These are phyloP conservation scores for Penicillium sp. DNA, from an alignment of 2,329 filamentous ascomycete species.

Conservation along the genomic window DNA sequence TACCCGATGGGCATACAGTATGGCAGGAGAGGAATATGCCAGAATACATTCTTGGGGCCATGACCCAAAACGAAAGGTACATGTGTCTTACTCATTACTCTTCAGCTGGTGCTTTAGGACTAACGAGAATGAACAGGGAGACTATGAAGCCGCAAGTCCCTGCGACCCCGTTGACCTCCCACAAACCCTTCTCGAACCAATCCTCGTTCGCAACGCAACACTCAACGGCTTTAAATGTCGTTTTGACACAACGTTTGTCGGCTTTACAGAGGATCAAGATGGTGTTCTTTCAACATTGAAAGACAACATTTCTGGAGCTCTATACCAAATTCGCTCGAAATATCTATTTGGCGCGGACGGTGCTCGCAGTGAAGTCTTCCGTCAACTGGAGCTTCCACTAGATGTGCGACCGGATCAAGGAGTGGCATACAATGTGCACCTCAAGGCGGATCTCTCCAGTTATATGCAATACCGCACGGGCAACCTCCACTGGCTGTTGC, in stretches of 20 bases:
- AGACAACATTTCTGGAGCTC: constrained; percentile 38
- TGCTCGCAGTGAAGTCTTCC: constrained; percentile 24
- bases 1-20: constrained; percentile 55
- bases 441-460: constrained; percentile 50
- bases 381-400: constrained; percentile 51
- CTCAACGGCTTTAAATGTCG: constrained; percentile 44
- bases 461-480: constrained; percentile 49
- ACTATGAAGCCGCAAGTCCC: constrained; percentile 47
- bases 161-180: constrained; percentile 48
- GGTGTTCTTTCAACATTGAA: constrained; percentile 28
- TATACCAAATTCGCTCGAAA: constrained; percentile 52
- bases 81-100: not conserved
- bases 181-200: constrained; percentile 52
- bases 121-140: constrained; percentile 33
- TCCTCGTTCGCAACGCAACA: constrained; percentile 47
- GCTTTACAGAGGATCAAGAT: constrained; percentile 29
- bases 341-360: constrained; percentile 4
- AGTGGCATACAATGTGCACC: constrained; percentile 52
- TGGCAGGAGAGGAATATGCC: constrained; percentile 56
- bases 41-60: constrained; percentile 55
- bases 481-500: constrained; percentile 63
- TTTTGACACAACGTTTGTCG: constrained; percentile 46
- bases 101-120: not conserved
- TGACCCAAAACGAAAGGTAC: constrained; percentile 47
- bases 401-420: constrained; percentile 49